phyloP scores from a whole-genome alignment of 177 flowering plant genomes.

The Vitis hybrid region DNA sequence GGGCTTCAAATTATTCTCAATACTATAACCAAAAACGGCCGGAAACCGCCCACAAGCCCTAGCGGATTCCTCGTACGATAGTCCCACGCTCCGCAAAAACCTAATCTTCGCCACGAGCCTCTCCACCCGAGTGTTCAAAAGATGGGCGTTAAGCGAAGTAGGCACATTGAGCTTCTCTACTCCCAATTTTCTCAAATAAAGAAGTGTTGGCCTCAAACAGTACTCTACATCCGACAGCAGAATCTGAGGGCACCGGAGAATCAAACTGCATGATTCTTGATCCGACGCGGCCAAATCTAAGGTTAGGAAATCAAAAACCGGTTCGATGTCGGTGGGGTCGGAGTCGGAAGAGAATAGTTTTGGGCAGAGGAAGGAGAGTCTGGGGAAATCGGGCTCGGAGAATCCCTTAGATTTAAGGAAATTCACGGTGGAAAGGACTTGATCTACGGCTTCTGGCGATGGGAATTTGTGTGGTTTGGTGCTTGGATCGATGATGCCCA shows the following conservation, averaged over 20 bases:
- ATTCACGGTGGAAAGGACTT: constrained; percentile 38
- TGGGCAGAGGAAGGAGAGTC: constrained; percentile 51
- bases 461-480: constrained; percentile 27
- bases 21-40: constrained; percentile 58
- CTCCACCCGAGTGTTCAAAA: constrained; percentile 51
- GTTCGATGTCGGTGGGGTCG: constrained; percentile 39
- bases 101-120: constrained; percentile 36
- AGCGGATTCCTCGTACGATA: constrained; percentile 46
- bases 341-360: constrained; percentile 40
- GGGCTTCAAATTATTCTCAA: constrained; percentile 52
- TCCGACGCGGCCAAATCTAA: constrained; percentile 39
- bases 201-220: constrained; percentile 46
- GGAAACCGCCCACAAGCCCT: constrained; percentile 47
- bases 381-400: constrained; percentile 44
- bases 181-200: constrained; percentile 42
- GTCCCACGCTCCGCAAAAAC: constrained; percentile 47
- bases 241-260: constrained; percentile 47
- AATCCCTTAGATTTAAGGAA: constrained; percentile 64
- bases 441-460: constrained; percentile 26
- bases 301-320: constrained; percentile 53
- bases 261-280: constrained; percentile 34
- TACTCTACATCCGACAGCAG: constrained; percentile 47
- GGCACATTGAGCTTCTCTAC: constrained; percentile 45
- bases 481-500: constrained; percentile 36
- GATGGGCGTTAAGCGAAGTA: constrained; percentile 48